A percentile compares a stretch with the other conserved stretches of the same genome.
Evolutionary conservation across 495 filamentous ascomycete species (phyloP).

Genomic region (Penicillium lividum): DNA sequence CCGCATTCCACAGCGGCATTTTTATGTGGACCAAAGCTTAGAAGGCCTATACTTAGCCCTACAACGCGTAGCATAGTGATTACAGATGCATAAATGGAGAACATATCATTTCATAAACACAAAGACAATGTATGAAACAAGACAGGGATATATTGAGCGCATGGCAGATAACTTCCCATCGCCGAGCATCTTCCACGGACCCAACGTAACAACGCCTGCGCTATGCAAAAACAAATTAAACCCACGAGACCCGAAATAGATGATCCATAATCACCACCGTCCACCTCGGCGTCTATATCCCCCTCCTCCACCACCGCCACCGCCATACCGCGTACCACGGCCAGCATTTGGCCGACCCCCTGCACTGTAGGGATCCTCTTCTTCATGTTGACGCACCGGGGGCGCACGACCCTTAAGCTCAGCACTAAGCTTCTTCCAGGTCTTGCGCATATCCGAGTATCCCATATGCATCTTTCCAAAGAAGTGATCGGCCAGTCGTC

Average conservation of each 20-base stretch:
- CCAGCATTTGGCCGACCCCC: slow-evolving; percentile 53
- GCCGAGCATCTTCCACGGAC: slow-evolving; percentile 21
- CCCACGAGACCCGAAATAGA: slow-evolving; percentile 15
- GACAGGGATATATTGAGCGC: slow-evolving; percentile 25
- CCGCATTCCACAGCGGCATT: no score
- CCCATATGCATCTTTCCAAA: slow-evolving; percentile 99
- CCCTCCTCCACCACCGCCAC: slow-evolving; percentile 36
- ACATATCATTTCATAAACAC: slow-evolving; percentile 1
- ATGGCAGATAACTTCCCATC: slow-evolving; percentile 17
- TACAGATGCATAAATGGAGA: not conserved
- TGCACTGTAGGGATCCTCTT: slow-evolving; percentile 49
- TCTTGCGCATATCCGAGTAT: slow-evolving; percentile 96
- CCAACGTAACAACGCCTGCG: slow-evolving; percentile 42
- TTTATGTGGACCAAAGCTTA: no score
- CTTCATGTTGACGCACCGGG: slow-evolving; percentile 55
- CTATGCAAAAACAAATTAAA: slow-evolving; percentile 43
- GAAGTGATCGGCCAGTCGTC: slow-evolving; percentile 92
- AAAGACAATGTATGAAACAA: slow-evolving; percentile 6
- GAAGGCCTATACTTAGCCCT: no score
- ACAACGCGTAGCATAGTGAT: not conserved
- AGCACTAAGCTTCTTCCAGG: slow-evolving; percentile 78
- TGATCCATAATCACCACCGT: slow-evolving; percentile 34
- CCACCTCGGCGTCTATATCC: slow-evolving; percentile 46
- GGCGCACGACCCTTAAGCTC: slow-evolving; percentile 75
- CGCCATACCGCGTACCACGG: slow-evolving; percentile 50